Base-by-base conservation (phyloP, 441 rosid genomes). In the Sinapis alba region DNA sequence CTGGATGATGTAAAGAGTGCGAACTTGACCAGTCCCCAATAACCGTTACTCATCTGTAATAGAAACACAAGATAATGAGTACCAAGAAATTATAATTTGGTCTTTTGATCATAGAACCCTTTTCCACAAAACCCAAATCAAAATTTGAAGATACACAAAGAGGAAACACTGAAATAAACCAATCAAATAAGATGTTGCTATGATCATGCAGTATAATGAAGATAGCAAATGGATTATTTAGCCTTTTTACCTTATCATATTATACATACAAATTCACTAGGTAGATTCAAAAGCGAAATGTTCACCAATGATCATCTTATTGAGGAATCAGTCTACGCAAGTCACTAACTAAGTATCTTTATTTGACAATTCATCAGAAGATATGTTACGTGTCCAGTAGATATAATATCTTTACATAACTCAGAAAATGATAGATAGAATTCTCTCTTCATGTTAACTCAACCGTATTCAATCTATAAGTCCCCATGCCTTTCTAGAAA, bases 1-100 rank as follows among this genome's bases (percentile, higher is more conserved):
- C 78, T 68, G 28, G 50, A 43, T 43, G 50, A 13, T 13, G 18
- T 43, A 43, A 68, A 16, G 62, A 34, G 68, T n/a, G 43, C 3
- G 18, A 61, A 12, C 45, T 27, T 60, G 68, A 68, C 2, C 13
- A 60, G 57, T n/a, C 62, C 78, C 34, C 63, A 36, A 18, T 15
- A 51, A 50, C 24, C 63, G 18, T 68, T 60, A 68, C 63, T 75
- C 78, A 61, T 68, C 78, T 75, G 78, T 36, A 28, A 34, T 45
- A 66, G 41, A 59, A 67, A 74, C 61, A 47, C 21, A 59, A 0
- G 23, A 24, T 21, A 21, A 27, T 7, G 2, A 62, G n/a, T 13
- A 38, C 19, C 5, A 64, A 18, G 12, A 43, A 8, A 58, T 20
- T 43, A 27, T 27, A n/a, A n/a, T 54, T 12, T 57, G 71, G 18